Base-by-base conservation (phyloP, 1,284 basidiomycete species). In the Tausonia pullulans region DNA sequence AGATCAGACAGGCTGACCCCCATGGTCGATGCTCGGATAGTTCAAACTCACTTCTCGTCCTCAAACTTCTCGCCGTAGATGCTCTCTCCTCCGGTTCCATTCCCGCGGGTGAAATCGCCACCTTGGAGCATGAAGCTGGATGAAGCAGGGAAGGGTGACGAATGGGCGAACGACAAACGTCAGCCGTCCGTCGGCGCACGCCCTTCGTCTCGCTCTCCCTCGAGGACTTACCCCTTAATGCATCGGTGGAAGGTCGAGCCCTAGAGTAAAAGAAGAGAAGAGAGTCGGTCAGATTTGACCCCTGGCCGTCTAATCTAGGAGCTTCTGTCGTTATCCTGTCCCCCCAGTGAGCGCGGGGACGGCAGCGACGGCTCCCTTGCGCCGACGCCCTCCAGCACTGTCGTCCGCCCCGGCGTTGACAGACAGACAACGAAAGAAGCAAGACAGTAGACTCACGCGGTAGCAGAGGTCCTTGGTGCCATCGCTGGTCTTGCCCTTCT, bases 221-320 rank as follows among this genome's bases (percentile, higher is more conserved):
- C 75, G 52, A 71, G 71, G 75, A 77, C 77, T 62, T 77, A 77
- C 58, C 74, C 71, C 66, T 78, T 78, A 72, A 80, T 90, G 72
- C 92, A 80, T 69, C 92, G 84, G 75, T 96, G 92, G 80, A 97
- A 92, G 7, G 69, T 67, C 5, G 84, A 86, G 7, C 83, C 83
- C 64, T 65, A 63, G 75, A 68, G 73, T 86, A 87, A 41, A 86
- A 84, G 63, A 75, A 85, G 13, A 39, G 43, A 43, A 51, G 16
- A 48, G 14, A 27, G 46, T 51, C 63, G 57, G 45, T 7, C 41
- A 16, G 16, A 14, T 48, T 8, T n/a, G 14, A 48, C 13, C 10
- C 41, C 10, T 54, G 14, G 8, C 41, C 13, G 41, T 16, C 52
- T n/a, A 16, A 59, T 40, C 58, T 27, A 48, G 7, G 8, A 11